These are phyloP conservation scores for Stygiomarasmius scandens DNA, from an alignment of 1,284 basidiomycete species.

Conservation along the genomic window DNA sequence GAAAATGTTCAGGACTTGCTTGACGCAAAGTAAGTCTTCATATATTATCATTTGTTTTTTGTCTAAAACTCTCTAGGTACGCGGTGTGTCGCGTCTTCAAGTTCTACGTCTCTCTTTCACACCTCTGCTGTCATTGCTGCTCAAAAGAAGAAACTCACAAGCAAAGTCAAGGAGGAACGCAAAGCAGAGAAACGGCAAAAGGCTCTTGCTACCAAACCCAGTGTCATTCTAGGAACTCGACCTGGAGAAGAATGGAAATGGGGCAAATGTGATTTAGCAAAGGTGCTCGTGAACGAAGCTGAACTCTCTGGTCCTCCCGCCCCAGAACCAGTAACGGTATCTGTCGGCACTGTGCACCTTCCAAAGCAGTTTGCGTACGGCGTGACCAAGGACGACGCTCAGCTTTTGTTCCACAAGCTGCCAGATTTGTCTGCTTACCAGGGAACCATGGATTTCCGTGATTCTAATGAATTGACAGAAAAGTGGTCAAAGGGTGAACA, in stretches of 20 bases:
- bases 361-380: conserved; percentile 65
- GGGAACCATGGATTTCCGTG: conserved; percentile 7
- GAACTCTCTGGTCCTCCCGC: conserved; percentile 42
- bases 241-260: conserved; percentile 66
- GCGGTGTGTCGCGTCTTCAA: conserved; percentile 47
- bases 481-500: conserved; percentile 20
- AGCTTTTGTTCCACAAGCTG: conserved; percentile 61
- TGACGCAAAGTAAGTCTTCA: conserved; percentile 11
- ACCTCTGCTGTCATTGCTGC: conserved; percentile 51
- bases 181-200: conserved; percentile 46
- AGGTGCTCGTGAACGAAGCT: conserved; percentile 59
- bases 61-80: conserved; percentile 33
- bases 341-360: conserved; percentile 39
- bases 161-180: conserved; percentile 54
- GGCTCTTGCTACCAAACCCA: conserved; percentile 54
- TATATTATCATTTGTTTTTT: background rate
- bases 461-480: conserved; percentile 11
- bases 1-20: conserved; percentile 15
- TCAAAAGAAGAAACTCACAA: conserved; percentile 37
- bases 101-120: conserved; percentile 45
- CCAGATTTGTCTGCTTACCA: conserved; percentile 46
- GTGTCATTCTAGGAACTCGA: conserved; percentile 73
- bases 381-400: conserved; percentile 54
- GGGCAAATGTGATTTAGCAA: conserved; percentile 63
- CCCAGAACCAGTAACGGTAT: conserved; percentile 22